Conservation (phyloP, 2,329 filamentous ascomycete genomes). For the Colletotrichum sojae region DNA sequence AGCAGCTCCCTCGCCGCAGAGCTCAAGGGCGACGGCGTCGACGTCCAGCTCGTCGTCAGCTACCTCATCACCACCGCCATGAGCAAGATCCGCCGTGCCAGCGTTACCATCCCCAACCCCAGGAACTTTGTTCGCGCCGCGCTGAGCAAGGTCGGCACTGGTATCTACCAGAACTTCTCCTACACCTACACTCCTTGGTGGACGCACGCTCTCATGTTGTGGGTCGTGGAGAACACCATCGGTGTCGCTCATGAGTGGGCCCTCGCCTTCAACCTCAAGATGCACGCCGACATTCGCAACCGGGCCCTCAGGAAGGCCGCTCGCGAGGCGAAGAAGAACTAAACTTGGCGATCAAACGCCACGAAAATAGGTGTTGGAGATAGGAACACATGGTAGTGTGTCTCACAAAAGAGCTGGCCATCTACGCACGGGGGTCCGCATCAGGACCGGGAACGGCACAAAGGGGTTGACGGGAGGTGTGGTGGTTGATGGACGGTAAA, state of each 20-base stretch:
- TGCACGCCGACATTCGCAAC: conserved; percentile 87
- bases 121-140: conserved; percentile 85
- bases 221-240: conserved; percentile 76
- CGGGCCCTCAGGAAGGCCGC: conserved; percentile 88
- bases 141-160: conserved; percentile 85
- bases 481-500: background rate
- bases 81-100: conserved; percentile 92
- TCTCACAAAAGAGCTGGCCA: background rate
- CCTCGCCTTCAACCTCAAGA: conserved; percentile 69
- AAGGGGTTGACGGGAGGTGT: background rate
- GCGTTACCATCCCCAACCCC: conserved; percentile 83
- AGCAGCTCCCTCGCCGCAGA: conserved; percentile 88
- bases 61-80: conserved; percentile 97
- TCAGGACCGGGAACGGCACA: background rate
- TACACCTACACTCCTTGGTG: conserved; percentile 94
- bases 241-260: conserved; percentile 64
- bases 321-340: conserved; percentile 80
- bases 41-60: conserved; percentile 91
- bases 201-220: conserved; percentile 91
- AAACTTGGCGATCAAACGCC: background rate
- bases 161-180: conserved; percentile 82
- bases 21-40: conserved; percentile 83
- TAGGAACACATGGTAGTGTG: background rate
- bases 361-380: background rate
- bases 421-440: background rate